A percentile compares a stretch with the other conserved stretches of the same genome.
phyloP scores from a whole-genome alignment of 148 eudicot genomes.

The Limonium bicolor region DNA sequence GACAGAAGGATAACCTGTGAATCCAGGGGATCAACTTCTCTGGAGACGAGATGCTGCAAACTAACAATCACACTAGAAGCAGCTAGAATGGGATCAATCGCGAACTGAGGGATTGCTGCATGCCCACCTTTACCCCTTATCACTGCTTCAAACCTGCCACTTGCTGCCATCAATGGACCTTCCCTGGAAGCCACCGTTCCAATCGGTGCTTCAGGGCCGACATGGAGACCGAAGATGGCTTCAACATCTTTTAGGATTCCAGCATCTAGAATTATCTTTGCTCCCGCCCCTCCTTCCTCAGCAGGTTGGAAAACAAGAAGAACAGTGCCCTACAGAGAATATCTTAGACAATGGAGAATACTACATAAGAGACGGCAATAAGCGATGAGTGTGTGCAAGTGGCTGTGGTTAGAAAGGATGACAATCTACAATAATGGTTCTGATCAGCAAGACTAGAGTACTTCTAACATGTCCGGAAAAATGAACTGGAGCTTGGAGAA shows the following conservation, averaged over 20 bases:
- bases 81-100: constrained; percentile 34
- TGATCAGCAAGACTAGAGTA: too few relatives aligned
- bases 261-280: constrained; percentile 9
- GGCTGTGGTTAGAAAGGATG: too few relatives aligned
- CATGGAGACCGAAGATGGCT: constrained; percentile 66
- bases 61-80: constrained; percentile 62
- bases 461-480: too few relatives aligned
- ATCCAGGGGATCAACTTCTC: constrained; percentile 73
- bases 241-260: constrained; percentile 17
- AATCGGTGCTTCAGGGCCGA: constrained; percentile 32
- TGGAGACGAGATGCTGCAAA: constrained; percentile 54
- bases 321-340: constrained; percentile 9
- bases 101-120: constrained; percentile 7
- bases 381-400: too few relatives aligned
- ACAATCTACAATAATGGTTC: too few relatives aligned
- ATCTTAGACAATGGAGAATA: too few relatives aligned
- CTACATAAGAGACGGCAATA: too few relatives aligned
- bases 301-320: background rate
- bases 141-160: constrained; percentile 55
- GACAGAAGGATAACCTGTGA: constrained; percentile 31
- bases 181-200: constrained; percentile 48
- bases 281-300: constrained; percentile 2
- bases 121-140: constrained; percentile 19
- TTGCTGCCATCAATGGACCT: constrained; percentile 69
- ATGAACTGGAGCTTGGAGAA: too few relatives aligned